These are phyloP conservation scores for Picochlorum costavermella DNA, from an alignment of 139 green algal genomes.

Conservation along the genomic window DNA sequence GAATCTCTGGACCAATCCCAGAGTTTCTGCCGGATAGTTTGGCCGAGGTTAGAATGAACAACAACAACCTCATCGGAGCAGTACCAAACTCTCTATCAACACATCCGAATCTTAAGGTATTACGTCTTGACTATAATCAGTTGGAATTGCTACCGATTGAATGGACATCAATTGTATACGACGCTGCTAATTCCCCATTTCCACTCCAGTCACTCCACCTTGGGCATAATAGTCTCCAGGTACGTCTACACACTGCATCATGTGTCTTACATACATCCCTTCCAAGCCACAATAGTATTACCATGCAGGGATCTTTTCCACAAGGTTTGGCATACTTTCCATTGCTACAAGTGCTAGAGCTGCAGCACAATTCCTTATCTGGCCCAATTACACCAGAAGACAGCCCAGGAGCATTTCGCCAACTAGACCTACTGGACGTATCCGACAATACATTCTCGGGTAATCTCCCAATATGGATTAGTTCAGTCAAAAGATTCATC, in stretches of 20 bases:
- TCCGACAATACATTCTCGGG: too few relatives aligned
- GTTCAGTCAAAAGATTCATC: neutral
- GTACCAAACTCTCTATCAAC: neutral
- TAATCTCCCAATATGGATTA: neutral
- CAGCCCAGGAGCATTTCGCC: neutral
- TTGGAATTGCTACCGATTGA: neutral
- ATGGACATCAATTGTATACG: conserved; percentile 2
- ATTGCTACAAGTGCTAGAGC: neutral
- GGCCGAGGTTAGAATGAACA: neutral
- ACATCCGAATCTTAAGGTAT: neutral
- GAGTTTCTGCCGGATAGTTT: neutral
- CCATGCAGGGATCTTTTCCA: conserved; percentile 1
- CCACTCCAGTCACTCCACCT: neutral
- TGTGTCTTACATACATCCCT: neutral
- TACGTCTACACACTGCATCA: neutral
- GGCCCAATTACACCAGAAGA: neutral
- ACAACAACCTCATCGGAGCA: conserved; percentile 2
- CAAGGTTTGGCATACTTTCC: neutral
- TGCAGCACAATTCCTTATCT: neutral
- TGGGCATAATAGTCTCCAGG: neutral
- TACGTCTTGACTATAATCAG: neutral
- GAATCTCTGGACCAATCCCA: conserved; percentile 1
- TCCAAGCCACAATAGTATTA: neutral
- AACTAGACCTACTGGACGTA: neutral
- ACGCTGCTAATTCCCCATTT: neutral